phyloP scores from a whole-genome alignment of 2,329 filamentous ascomycete genomes.

The Penicillium sp. region DNA sequence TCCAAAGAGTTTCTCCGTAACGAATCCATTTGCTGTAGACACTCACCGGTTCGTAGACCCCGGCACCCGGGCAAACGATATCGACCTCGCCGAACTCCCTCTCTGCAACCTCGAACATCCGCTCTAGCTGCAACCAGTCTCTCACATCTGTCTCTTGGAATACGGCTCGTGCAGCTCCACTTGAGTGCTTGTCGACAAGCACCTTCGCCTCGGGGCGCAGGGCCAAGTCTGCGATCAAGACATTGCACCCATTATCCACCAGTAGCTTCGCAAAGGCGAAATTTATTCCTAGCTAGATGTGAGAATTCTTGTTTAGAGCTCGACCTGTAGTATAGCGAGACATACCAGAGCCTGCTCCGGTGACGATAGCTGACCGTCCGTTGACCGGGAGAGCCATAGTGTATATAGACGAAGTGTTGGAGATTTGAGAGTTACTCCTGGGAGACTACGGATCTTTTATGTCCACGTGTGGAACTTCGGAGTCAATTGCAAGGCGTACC shows the following conservation, averaged over 20 bases:
- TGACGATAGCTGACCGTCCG: slow-evolving; percentile 54
- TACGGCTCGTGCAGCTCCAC: slow-evolving; percentile 34
- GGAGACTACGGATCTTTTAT: slow-evolving; percentile 10
- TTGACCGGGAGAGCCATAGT: slow-evolving; percentile 43
- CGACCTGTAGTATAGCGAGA: slow-evolving; percentile 2
- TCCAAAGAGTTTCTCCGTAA: not conserved
- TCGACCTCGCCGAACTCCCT: slow-evolving; percentile 49
- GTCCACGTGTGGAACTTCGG: slow-evolving; percentile 13
- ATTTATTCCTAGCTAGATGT: slow-evolving; percentile 42
- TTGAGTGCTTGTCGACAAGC: slow-evolving; percentile 40
- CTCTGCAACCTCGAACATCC: slow-evolving; percentile 51
- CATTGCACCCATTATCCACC: slow-evolving; percentile 47
- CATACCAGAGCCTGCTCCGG: slow-evolving; percentile 54
- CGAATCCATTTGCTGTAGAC: not conserved
- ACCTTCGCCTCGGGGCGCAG: slow-evolving; percentile 47
- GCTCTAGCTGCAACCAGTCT: slow-evolving; percentile 50
- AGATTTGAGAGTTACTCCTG: not conserved
- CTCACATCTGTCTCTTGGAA: slow-evolving; percentile 51
- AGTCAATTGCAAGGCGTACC: slow-evolving; percentile 12
- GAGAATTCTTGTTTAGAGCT: not conserved
- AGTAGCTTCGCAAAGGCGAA: slow-evolving; percentile 45
- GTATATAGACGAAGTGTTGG: not conserved
- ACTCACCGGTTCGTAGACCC: slow-evolving; percentile 45
- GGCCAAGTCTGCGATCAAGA: slow-evolving; percentile 46
- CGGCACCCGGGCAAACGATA: slow-evolving; percentile 49